A percentile compares a stretch with the other conserved stretches of the same genome.
Conservation (phyloP, 768 basidiomycete genomes). For the Boletus pseudopeckii region DNA sequence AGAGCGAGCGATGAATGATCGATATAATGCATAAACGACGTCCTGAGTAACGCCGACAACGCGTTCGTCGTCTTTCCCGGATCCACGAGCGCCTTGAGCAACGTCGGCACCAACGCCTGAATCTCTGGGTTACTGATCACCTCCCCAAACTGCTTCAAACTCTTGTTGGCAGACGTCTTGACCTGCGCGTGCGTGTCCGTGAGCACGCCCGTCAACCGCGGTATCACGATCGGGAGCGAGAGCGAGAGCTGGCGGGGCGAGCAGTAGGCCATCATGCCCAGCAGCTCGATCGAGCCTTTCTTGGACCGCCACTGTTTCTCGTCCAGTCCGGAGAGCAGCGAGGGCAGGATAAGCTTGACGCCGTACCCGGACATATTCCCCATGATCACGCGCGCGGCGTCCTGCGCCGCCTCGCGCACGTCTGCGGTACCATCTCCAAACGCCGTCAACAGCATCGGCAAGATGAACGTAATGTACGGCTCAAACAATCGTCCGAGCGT, state of each 20-base stretch:
- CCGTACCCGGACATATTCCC: conserved; percentile 91
- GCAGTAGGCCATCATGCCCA: conserved; percentile 99
- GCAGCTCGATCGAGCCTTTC: conserved; percentile 92
- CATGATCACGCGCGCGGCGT: conserved; percentile 94
- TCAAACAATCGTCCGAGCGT: conserved; percentile 90
- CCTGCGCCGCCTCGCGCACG: conserved; percentile 91
- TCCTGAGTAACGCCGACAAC: conserved; percentile 81
- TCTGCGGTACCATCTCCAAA: conserved; percentile 87
- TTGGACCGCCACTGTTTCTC: conserved; percentile 99
- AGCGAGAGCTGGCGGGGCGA: conserved; percentile 92
- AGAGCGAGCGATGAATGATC: conserved; percentile 95
- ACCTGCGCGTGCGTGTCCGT: conserved; percentile 99
- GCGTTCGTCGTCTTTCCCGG: conserved; percentile 88
- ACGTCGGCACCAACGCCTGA: conserved; percentile 79
- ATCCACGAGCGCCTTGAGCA: conserved; percentile 94
- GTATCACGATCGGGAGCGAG: conserved; percentile 94
- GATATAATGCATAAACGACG: conserved; percentile 96
- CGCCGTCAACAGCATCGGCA: conserved; percentile 76
- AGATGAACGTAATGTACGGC: conserved; percentile 81
- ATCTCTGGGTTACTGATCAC: conserved; percentile 98
- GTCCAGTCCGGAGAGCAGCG: conserved; percentile 84
- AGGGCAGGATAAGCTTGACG: conserved; percentile 91
- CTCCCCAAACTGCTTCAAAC: conserved; percentile 96
- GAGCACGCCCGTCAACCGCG: conserved; percentile 88
- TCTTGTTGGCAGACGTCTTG: conserved; percentile 86